Evolutionary conservation across 2,329 filamentous ascomycete species (phyloP), one percentile per base, ranked within the genome.

Genomic region (Xylaria sp.): DNA sequence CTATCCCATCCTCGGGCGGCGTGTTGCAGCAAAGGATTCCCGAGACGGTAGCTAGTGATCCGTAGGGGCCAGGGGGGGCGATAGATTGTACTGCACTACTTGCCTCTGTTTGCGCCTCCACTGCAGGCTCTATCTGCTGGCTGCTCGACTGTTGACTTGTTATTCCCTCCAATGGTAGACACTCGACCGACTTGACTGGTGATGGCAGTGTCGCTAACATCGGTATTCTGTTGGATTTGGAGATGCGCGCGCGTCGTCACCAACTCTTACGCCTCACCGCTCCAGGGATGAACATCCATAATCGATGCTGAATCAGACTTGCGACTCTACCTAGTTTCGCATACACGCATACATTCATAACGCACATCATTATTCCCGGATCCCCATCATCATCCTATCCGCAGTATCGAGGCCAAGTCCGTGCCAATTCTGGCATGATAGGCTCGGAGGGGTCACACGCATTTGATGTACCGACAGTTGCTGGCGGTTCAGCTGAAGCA

Each of bases 21-120:
- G 36, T 67, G 57, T 59, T 68, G 66, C 62, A 65, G 53, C 51
- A 60, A 38, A 63, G 68, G 66, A 70, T 68, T 69, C 66, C 66
- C 68, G 68, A 59, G 68, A 61, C 66, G 61, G 59, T 63, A 65
- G 61, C 57, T 65, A 62, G 61, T 23, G 54, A 57, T 63, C 65
- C 65, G 40, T 40, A 63, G 23, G 53, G 46, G 53, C 57, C 28
- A 60, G 40, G 57, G 64, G 33, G 64, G 33, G n/a, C 26, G 5
- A 42, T 40, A 49, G 38, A 61, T 58, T 31, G 63, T 33, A 28
- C 11, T 59, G 42, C n/a, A 20, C 42, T 44, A 42, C 46, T 44
- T 40, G 31, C 42, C 42, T 36, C 62, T 49, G 33, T 17, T 59
- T 49, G 6, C 23, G 15, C 53, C 62, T 51, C 63, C 46, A 51